phyloP scores from a whole-genome alignment of 805 yeast species.

The Teunomyces cretensis region DNA sequence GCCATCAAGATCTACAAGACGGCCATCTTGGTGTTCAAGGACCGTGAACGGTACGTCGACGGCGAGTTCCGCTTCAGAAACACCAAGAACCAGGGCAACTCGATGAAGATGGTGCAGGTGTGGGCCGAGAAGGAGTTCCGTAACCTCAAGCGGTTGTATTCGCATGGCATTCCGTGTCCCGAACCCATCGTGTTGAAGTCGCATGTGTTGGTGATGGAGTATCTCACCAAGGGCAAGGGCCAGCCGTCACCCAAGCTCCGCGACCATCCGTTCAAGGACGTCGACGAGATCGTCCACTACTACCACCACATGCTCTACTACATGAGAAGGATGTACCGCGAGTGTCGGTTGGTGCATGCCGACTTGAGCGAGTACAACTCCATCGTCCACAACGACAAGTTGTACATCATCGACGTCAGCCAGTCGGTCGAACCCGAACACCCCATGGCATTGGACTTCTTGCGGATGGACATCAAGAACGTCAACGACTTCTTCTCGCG shows the following conservation, averaged over 20 bases:
- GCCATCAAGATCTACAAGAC: conserved; percentile 97
- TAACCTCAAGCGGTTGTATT: conserved; percentile 77
- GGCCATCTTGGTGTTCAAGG: conserved; percentile 94
- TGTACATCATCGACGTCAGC: conserved; percentile 93
- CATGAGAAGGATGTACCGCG: conserved; percentile 84
- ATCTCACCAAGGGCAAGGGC: conserved; percentile 72
- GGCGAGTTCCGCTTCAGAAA: conserved; percentile 94
- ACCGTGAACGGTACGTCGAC: conserved; percentile 91
- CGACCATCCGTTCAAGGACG: conserved; percentile 74
- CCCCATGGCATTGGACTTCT: conserved; percentile 91
- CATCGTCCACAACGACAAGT: conserved; percentile 72
- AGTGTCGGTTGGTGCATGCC: conserved; percentile 91
- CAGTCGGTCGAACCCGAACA: conserved; percentile 98
- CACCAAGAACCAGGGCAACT: conserved; percentile 82
- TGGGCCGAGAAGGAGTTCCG: conserved; percentile 99
- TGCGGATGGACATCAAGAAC: conserved; percentile 96
- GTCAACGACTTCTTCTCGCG: conserved; percentile 83
- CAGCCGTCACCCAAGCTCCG: conserved; percentile 88
- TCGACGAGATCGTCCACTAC: conserved; percentile 62
- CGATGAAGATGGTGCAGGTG: conserved; percentile 93
- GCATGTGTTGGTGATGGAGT: conserved; percentile 95
- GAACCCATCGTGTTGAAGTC: conserved; percentile 85
- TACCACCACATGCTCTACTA: conserved; percentile 80
- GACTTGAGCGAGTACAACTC: conserved; percentile 94
- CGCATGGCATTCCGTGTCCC: conserved; percentile 87